A percentile compares a stretch with the other conserved stretches of the same genome.
Conservation (phyloP, 345 rosid species). For the Bretschneidera sinensis region DNA sequence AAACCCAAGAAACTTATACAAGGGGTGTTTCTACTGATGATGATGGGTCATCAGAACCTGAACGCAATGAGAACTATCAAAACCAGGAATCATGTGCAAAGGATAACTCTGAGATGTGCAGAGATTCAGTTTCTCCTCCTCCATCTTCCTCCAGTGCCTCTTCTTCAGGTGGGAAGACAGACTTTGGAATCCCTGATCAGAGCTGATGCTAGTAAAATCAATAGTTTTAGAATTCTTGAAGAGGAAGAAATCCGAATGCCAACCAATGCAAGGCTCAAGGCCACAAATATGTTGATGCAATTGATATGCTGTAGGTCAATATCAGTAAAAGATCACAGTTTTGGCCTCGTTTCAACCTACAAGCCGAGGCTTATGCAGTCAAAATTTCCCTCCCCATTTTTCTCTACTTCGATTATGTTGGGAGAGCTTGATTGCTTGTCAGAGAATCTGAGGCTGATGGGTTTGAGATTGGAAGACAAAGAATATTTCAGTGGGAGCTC, state of each 20-base stretch:
- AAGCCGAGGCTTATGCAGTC: constrained; percentile 68
- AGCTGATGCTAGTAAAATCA: constrained; percentile 84
- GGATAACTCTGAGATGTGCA: constrained; percentile 44
- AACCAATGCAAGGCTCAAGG: constrained; percentile 56
- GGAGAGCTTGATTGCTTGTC: constrained; percentile 84
- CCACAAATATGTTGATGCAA: constrained; percentile 79
- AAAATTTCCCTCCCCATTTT: constrained; percentile 59
- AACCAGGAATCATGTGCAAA: constrained; percentile 33
- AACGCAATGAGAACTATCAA: constrained; percentile 23
- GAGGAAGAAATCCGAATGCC: constrained; percentile 74
- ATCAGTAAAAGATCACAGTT: constrained; percentile 86
- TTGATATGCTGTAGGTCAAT: constrained; percentile 92
- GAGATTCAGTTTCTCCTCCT: constrained; percentile 65
- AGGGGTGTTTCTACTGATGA: constrained; percentile 92
- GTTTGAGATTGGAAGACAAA: constrained; percentile 72
- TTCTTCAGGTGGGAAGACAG: constrained; percentile 65
- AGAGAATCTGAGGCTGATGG: constrained; percentile 71
- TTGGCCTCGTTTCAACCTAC: constrained; percentile 79
- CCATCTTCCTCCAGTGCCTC: constrained; percentile 64
- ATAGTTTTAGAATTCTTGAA: constrained; percentile 81
- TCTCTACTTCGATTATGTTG: constrained; percentile 61
- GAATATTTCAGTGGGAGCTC: constrained; percentile 93
- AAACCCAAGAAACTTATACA: constrained; percentile 57
- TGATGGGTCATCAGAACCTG: constrained; percentile 51
- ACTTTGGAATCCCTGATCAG: constrained; percentile 88